Evolutionary conservation across 805 yeast genomes (phyloP), one percentile per base, ranked within the genome.

Genomic region (Vanderwaltozyma verrucispora): DNA sequence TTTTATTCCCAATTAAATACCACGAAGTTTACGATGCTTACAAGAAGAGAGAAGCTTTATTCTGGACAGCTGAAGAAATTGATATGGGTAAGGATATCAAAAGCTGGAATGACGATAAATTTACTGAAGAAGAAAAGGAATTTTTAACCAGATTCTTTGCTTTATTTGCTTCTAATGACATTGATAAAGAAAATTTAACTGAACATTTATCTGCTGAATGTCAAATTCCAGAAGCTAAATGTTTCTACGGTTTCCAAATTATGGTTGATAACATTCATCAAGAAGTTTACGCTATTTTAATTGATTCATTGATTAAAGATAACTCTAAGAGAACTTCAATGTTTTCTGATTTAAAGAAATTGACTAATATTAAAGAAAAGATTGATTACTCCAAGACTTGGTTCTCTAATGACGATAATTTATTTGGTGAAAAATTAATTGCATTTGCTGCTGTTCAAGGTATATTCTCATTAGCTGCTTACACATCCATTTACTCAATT

Each of bases 401-500:
- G 97, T 89, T 89, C 59, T 67, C 73, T 42, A 94, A 85, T 60
- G 72, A 77, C 28, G 79, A 80, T 40, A 92, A 95, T 10, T 71
- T 87, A 49, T 89, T 84, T 53, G 96, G 77, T 53, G 96, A 89
- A 72, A 80, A 97, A 63, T 74, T 89, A 53, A 92, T 89, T 47
- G 97, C 97, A 14, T 89, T 88, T 57, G 96, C 97, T 47, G 96
- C 97, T 45, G 95, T 89, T 45, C 97, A 89, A 70, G 97, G 96
- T 69, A 85, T 89, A 45, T 89, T 89, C 77, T 86, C 89, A 73
- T 79, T 94, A 36, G 96, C 97, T 46, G 88, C 96, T 4, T 89
- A 89, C 62, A 96, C 96, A 34, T 85, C 96, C 35, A 83, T 89
- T 60, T 89, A 88, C 71, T 86, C 96, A 95, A 77, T 89, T 57